Evolutionary conservation across 306 rosid genomes (phyloP).

Genomic region (Ziziphus jujuba): DNA sequence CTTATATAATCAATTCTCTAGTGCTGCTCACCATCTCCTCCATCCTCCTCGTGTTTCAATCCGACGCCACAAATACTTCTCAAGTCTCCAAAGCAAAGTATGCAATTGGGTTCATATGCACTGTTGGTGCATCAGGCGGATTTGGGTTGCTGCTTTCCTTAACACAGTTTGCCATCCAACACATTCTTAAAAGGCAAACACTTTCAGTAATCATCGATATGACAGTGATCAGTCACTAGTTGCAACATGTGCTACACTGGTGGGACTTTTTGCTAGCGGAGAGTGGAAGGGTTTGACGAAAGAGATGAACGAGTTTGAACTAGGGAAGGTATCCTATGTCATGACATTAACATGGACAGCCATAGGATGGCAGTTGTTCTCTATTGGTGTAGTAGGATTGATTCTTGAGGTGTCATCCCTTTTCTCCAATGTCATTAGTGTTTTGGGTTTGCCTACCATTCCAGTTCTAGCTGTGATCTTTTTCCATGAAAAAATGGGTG

Average conservation of each 20-base stretch:
- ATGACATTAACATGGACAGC: slow-evolving; percentile 40
- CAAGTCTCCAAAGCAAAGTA: slow-evolving; percentile 29
- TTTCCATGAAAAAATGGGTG: slow-evolving; percentile 46
- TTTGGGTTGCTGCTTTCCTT: slow-evolving; percentile 35
- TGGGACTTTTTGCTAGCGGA: slow-evolving; percentile 48
- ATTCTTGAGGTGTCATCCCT: slow-evolving; percentile 45
- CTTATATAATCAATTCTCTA: slow-evolving; percentile 47
- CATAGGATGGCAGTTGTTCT: slow-evolving; percentile 29
- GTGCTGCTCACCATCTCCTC: slow-evolving; percentile 57
- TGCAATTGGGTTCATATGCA: slow-evolving; percentile 47
- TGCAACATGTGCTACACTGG: slow-evolving; percentile 28
- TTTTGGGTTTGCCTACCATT: slow-evolving; percentile 41
- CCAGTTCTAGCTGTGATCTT: slow-evolving; percentile 41
- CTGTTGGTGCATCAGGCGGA: slow-evolving; percentile 40
- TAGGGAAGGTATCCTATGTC: slow-evolving; percentile 38
- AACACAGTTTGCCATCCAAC: slow-evolving; percentile 28
- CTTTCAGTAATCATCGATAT: slow-evolving; percentile 35
- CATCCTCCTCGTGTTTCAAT: slow-evolving; percentile 40
- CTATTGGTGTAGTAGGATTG: slow-evolving; percentile 42
- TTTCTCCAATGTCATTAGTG: slow-evolving; percentile 47
- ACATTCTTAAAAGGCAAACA: slow-evolving; percentile 32
- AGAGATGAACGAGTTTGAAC: slow-evolving; percentile 41
- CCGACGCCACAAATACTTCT: slow-evolving; percentile 1
- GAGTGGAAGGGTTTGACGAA: slow-evolving; percentile 40
- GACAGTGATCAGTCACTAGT: slow-evolving; percentile 25